Base-by-base conservation (phyloP, 2,329 filamentous ascomycete genomes). In the Colletotrichum tamarilloi region DNA sequence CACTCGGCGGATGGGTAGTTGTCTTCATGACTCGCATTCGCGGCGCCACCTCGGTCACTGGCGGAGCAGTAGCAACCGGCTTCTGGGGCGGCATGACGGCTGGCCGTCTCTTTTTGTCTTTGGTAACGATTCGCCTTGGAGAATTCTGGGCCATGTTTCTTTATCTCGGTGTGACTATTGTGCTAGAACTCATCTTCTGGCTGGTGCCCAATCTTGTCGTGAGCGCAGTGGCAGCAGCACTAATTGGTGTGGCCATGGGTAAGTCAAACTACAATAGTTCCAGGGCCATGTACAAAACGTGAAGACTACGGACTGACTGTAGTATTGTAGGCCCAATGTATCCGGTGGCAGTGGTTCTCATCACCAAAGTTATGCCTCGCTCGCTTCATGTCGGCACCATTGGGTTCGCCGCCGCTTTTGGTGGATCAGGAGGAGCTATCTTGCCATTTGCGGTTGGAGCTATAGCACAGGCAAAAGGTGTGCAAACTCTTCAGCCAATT, bases 51-150 rank as follows among this genome's bases (percentile, higher is more conserved):
- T 84, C 90, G 0, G 96, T 96, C 78, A 87, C 91, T 2, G 92
- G 92, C 53, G 94, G 94, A 3, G 90, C 97, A 84, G 91, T 90
- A 0, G 92, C 91, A 0, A 96, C 93, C 0, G 92, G 93, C 0
- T 97, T 95, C 83, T 97, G 94, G 94, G 88, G 94, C 56, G 95
- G 94, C 0, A 87, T 97, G 75, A 95, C 94, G 0, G 81, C 94
- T 0, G 94, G 95, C 0, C 86, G 95, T 1, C 84, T 97, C 3
- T 80, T 92, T 0, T 82, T 97, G 19, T 94, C 94, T 0, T 97
- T 97, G 76, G 85, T 95, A 4, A 97, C 94, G 1, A 91, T 92
- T 2, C 85, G 87, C 2, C 84, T 94, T 22, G 68, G 62, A 14
- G 68, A 70, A 56, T 59, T 59, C 30, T 42, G 62, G 8, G 62